These are phyloP conservation scores for Penicillium occitanis DNA, from an alignment of 2,329 filamentous ascomycete species.

Conservation along the genomic window DNA sequence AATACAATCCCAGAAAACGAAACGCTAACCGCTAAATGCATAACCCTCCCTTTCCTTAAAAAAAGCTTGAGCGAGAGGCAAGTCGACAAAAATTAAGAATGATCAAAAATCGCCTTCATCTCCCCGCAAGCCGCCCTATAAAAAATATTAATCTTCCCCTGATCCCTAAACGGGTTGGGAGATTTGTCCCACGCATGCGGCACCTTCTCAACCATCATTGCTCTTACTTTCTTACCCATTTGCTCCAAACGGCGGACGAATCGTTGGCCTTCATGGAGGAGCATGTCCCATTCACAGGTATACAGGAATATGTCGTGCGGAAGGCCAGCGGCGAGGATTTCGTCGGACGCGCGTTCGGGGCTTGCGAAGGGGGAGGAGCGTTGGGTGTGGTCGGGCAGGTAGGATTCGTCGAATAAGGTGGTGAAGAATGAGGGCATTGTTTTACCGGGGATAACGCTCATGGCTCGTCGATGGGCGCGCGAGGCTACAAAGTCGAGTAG, in stretches of 20 bases:
- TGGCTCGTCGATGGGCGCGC: conserved; percentile 58
- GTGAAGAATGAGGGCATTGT: conserved; percentile 51
- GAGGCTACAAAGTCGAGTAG: conserved; percentile 62
- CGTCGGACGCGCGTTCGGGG: conserved; percentile 56
- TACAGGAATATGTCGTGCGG: conserved; percentile 63
- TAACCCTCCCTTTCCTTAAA: not conserved
- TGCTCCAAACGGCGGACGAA: conserved; percentile 45
- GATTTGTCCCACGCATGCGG: conserved; percentile 52
- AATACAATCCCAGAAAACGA: not conserved
- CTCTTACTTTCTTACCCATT: conserved; percentile 46
- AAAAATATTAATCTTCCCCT: conserved; percentile 41
- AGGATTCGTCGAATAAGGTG: conserved; percentile 50
- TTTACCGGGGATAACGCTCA: conserved; percentile 54
- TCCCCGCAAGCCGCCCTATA: conserved; percentile 47
- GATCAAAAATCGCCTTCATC: conserved; percentile 44
- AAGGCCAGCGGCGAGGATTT: conserved; percentile 54
- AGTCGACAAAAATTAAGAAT: conserved; percentile 15
- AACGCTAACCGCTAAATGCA: not conserved
- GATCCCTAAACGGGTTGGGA: conserved; percentile 49
- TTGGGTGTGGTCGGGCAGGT: conserved; percentile 47
- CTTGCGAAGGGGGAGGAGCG: conserved; percentile 60
- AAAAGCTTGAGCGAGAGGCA: too few relatives aligned
- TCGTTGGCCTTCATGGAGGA: conserved; percentile 58
- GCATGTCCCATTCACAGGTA: conserved; percentile 67
- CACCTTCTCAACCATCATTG: conserved; percentile 48